Conservation (phyloP, 176 grass and related monocot genomes). For the Carex littledalei region DNA sequence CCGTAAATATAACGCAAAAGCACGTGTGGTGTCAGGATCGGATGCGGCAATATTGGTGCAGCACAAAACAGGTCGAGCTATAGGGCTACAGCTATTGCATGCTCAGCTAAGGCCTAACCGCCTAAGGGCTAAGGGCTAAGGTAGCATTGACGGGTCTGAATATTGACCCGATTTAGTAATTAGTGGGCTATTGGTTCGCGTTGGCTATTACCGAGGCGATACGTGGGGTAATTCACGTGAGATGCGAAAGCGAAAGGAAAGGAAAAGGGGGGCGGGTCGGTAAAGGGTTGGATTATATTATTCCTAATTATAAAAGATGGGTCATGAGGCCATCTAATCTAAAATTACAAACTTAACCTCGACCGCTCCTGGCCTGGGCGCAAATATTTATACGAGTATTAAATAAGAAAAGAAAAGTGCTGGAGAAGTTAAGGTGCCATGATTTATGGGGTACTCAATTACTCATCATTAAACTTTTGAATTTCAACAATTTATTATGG, state of each 20-base stretch:
- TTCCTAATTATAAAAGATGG: neutral
- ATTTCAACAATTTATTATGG: neutral
- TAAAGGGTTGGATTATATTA: slow-evolving; percentile 9
- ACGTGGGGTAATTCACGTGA: slow-evolving; percentile 13
- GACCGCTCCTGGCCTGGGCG: neutral
- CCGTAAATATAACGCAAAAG: neutral
- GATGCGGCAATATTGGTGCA: neutral
- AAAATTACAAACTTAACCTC: neutral
- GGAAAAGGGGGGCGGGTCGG: neutral
- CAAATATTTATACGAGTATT: neutral
- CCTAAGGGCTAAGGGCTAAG: neutral
- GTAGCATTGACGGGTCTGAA: neutral
- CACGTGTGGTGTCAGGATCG: neutral
- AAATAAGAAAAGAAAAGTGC: neutral
- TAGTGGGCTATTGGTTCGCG: neutral
- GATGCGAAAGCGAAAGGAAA: neutral
- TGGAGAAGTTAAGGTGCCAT: slow-evolving; percentile 2
- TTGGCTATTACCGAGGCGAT: neutral
- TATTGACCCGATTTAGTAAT: neutral
- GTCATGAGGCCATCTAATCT: neutral
- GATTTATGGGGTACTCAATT: slow-evolving; percentile 11
- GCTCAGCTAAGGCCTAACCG: neutral
- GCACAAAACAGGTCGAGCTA: neutral
- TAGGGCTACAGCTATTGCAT: neutral
- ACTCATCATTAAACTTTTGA: neutral